Percentiles rank a stretch among this genome's conserved stretches.
These are phyloP conservation scores for Fraxinus greggii DNA, from an alignment of 305 asterid genomes.

Conservation along the genomic window DNA sequence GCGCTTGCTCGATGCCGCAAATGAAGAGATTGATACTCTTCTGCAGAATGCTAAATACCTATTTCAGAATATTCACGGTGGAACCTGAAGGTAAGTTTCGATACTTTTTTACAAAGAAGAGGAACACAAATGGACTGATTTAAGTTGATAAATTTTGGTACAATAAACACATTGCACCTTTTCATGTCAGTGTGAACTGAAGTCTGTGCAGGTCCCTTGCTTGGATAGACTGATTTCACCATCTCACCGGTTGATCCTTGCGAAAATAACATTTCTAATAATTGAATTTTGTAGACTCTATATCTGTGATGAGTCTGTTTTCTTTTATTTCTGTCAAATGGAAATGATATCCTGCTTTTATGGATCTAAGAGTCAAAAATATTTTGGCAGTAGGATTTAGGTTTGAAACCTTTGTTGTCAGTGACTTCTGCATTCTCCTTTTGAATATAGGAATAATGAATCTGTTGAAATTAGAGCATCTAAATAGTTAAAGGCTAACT, in stretches of 20 bases:
- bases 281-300: background rate
- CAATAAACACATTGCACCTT: background rate
- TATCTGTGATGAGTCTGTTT: background rate
- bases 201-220: background rate
- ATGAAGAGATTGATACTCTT: slow-evolving; percentile 66
- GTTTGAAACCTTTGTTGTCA: background rate
- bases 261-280: background rate
- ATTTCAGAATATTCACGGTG: slow-evolving; percentile 54
- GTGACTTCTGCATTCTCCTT: background rate
- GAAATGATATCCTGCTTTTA: background rate
- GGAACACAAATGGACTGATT: slow-evolving; percentile 2
- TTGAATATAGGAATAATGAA: background rate
- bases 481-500: background rate
- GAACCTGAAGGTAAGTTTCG: slow-evolving; percentile 29
- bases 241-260: background rate
- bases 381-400: background rate
- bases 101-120: slow-evolving; percentile 8
- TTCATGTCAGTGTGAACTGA: background rate
- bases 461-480: background rate
- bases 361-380: background rate
- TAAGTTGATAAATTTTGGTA: slow-evolving; percentile 18
- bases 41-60: slow-evolving; percentile 62
- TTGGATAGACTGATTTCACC: background rate
- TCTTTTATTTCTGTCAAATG: background rate
- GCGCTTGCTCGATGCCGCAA: slow-evolving; percentile 67